A percentile compares a stretch with the other conserved stretches of the same genome.
Evolutionary conservation across 495 filamentous ascomycete species (phyloP).

Genomic region (Xylaria nigripes): DNA sequence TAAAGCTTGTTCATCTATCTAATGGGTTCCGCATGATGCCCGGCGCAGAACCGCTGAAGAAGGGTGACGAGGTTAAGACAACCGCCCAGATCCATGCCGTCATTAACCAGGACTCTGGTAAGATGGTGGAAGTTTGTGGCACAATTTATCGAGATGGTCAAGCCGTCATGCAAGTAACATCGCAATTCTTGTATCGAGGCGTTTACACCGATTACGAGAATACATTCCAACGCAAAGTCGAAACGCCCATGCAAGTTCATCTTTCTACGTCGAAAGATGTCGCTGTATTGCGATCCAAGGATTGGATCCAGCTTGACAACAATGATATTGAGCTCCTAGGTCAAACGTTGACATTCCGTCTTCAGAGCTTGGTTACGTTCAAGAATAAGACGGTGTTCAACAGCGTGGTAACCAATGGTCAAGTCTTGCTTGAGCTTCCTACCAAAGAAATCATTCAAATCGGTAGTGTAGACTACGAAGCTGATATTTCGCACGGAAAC

Average conservation of each 20-base stretch:
- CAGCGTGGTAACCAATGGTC: conserved; percentile 83
- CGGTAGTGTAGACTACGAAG: conserved; percentile 88
- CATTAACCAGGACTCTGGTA: conserved; percentile 94
- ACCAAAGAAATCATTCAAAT: conserved; percentile 97
- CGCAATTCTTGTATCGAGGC: conserved; percentile 94
- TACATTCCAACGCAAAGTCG: conserved; percentile 94
- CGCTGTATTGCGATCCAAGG: conserved; percentile 86
- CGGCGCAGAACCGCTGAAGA: conserved; percentile 87
- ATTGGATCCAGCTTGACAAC: conserved; percentile 84
- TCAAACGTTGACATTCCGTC: conserved; percentile 92
- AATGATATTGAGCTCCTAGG: conserved; percentile 78
- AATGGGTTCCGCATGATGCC: conserved; percentile 98
- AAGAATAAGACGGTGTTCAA: conserved; percentile 93
- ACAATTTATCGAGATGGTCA: conserved; percentile 81
- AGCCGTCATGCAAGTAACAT: conserved; percentile 97
- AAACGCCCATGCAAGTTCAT: conserved; percentile 91
- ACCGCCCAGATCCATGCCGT: conserved; percentile 96
- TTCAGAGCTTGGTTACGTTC: conserved; percentile 83
- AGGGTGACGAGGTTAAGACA: conserved; percentile 85
- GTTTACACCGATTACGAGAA: conserved; percentile 90
- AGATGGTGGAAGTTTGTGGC: conserved; percentile 98
- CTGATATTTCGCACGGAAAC: conserved; percentile 84
- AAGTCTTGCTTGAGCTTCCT: conserved; percentile 90
- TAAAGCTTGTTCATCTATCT: conserved; percentile 91
- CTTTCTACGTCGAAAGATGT: conserved; percentile 81